Conservation (phyloP, 2,329 filamentous ascomycete species). For the Colletotrichum lentis region DNA sequence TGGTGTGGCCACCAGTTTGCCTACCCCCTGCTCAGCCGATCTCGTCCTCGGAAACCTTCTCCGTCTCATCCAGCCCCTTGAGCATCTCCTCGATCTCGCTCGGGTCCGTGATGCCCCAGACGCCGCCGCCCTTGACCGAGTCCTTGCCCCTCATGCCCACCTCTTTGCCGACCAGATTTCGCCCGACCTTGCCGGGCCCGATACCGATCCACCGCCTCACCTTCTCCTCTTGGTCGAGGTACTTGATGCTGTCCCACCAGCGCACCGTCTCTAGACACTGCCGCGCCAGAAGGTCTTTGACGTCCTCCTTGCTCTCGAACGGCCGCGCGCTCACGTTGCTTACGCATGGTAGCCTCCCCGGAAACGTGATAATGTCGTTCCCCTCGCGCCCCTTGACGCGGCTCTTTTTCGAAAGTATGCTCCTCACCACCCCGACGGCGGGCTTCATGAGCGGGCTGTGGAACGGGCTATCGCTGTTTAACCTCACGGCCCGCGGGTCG, state of each 20-base stretch:
- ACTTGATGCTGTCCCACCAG: slow-evolving; percentile 94
- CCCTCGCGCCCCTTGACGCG: slow-evolving; percentile 61
- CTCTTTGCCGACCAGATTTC: slow-evolving; percentile 94
- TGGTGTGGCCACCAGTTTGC: neutral
- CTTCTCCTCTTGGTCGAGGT: slow-evolving; percentile 82
- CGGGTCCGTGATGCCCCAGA: slow-evolving; percentile 90
- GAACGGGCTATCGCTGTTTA: slow-evolving; percentile 90
- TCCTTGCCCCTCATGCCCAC: slow-evolving; percentile 86
- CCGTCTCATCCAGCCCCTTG: slow-evolving; percentile 71
- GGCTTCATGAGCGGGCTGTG: slow-evolving; percentile 93
- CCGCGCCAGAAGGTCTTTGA: slow-evolving; percentile 80
- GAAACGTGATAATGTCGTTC: slow-evolving; percentile 76
- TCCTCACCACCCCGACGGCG: slow-evolving; percentile 76
- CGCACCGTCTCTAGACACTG: slow-evolving; percentile 90
- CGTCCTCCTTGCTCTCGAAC: slow-evolving; percentile 74
- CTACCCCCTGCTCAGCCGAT: slow-evolving; percentile 42
- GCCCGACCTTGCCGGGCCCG: slow-evolving; percentile 90
- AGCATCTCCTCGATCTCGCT: slow-evolving; percentile 76
- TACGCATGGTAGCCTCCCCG: slow-evolving; percentile 77
- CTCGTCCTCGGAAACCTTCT: slow-evolving; percentile 59
- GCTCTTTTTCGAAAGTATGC: slow-evolving; percentile 69
- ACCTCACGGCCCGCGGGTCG: slow-evolving; percentile 84
- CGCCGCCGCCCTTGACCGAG: slow-evolving; percentile 83
- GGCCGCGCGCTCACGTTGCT: slow-evolving; percentile 87
- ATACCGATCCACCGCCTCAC: slow-evolving; percentile 90